A percentile compares a stretch with the other conserved stretches of the same genome.
Conservation (phyloP, 768 basidiomycete species). For the Harrya chromipes region DNA sequence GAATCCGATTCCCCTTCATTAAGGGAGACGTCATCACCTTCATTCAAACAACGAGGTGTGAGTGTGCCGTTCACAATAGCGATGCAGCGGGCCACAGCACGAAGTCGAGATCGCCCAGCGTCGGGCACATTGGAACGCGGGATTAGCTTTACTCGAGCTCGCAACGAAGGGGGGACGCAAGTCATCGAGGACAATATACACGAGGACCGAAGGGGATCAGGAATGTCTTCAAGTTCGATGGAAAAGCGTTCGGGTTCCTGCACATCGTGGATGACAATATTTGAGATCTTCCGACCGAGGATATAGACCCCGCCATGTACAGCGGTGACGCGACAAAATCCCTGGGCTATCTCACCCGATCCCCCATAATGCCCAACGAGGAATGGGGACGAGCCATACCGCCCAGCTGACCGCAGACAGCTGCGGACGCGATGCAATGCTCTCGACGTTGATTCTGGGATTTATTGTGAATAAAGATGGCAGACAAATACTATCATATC, state of each 20-base stretch:
- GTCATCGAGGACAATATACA: constrained; percentile 50
- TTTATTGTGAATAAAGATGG: constrained; percentile 2
- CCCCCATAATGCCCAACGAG: constrained; percentile 96
- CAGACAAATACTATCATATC: constrained; percentile 12
- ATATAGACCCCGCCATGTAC: constrained; percentile 77
- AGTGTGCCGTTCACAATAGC: constrained; percentile 43
- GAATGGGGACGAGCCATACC: constrained; percentile 87
- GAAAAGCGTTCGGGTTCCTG: constrained; percentile 32
- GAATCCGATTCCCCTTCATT: constrained; percentile 47
- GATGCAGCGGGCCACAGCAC: constrained; percentile 45
- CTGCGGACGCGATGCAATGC: constrained; percentile 67
- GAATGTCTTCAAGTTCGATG: constrained; percentile 55
- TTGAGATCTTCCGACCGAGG: constrained; percentile 45
- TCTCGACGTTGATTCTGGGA: constrained; percentile 60
- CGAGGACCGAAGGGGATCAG: constrained; percentile 54
- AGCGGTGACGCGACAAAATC: constrained; percentile 84
- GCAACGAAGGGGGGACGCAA: constrained; percentile 32
- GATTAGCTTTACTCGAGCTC: constrained; percentile 18
- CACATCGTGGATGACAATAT: constrained; percentile 29
- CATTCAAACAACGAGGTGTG: constrained; percentile 28
- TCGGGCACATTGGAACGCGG: not conserved
- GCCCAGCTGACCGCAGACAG: constrained; percentile 76
- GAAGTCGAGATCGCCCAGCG: constrained; percentile 2
- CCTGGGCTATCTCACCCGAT: constrained; percentile 88
- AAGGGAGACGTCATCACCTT: constrained; percentile 11